These are phyloP conservation scores for Cladorrhinum sp. DNA, from an alignment of 2,329 filamentous ascomycete genomes.

Conservation along the genomic window DNA sequence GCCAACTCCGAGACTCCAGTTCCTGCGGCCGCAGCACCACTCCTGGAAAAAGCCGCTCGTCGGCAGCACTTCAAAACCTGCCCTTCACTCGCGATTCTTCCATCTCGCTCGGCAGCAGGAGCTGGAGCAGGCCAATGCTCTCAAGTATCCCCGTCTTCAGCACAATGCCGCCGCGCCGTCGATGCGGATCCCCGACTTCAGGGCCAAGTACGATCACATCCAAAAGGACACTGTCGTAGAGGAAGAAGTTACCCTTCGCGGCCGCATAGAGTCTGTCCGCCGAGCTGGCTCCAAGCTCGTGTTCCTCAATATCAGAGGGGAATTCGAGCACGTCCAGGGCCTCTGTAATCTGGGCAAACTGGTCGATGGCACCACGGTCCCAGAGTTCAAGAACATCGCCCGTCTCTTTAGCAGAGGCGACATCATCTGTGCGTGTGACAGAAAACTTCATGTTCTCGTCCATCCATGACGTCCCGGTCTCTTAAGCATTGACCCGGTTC, in stretches of 20 bases:
- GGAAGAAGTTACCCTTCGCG: conserved; percentile 33
- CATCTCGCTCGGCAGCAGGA: conserved; percentile 42
- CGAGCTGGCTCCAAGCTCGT: conserved; percentile 72
- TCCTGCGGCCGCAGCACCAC: conserved; percentile 50
- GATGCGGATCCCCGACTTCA: conserved; percentile 40
- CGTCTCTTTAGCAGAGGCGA: conserved; percentile 75
- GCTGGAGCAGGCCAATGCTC: conserved; percentile 45
- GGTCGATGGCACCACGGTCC: conserved; percentile 33
- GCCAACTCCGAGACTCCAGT: conserved; percentile 41
- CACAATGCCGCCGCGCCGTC: conserved; percentile 27
- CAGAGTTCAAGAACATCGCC: conserved; percentile 57
- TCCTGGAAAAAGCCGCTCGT: conserved; percentile 38
- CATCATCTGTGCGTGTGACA: conserved; percentile 65
- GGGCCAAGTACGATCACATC: conserved; percentile 32
- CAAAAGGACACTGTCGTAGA: conserved; percentile 22
- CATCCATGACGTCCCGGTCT: conserved; percentile 1
- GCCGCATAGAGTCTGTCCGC: conserved; percentile 71
- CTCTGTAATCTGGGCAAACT: conserved; percentile 65
- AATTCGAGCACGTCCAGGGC: conserved; percentile 69
- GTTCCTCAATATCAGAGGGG: conserved; percentile 77
- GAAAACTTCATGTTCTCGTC: not conserved
- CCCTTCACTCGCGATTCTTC: conserved; percentile 50
- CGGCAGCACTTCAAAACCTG: conserved; percentile 22
- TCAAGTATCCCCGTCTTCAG: conserved; percentile 55
- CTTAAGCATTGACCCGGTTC: conserved; percentile 17